phyloP scores from a whole-genome alignment of 2,329 filamentous ascomycete species.

The Ophiostoma ulmi region DNA sequence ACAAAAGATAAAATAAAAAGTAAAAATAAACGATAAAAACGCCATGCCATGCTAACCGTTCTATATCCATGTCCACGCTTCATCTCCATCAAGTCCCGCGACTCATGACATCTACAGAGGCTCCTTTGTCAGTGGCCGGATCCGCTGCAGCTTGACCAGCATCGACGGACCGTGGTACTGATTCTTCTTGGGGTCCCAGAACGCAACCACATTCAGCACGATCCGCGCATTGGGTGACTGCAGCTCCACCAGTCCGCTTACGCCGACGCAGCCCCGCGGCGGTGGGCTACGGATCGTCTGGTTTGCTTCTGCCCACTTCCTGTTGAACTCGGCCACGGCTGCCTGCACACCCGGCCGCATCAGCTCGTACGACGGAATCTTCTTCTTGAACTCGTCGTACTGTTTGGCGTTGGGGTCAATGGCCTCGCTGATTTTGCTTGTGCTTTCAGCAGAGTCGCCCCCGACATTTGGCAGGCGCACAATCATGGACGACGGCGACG shows the following conservation, averaged over 20 bases:
- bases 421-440: background rate
- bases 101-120: slow-evolving; percentile 24
- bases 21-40: background rate
- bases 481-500: slow-evolving; percentile 8
- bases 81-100: background rate
- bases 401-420: slow-evolving; percentile 17
- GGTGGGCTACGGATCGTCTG: slow-evolving; percentile 40
- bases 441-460: background rate
- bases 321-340: slow-evolving; percentile 35
- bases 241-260: slow-evolving; percentile 53
- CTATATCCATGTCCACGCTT: background rate
- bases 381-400: slow-evolving; percentile 10
- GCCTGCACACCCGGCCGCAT: slow-evolving; percentile 33
- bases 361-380: slow-evolving; percentile 25
- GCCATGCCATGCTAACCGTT: slow-evolving; percentile 1
- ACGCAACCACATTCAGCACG: slow-evolving; percentile 48
- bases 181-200: slow-evolving; percentile 53
- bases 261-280: slow-evolving; percentile 47
- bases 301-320: slow-evolving; percentile 45
- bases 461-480: background rate
- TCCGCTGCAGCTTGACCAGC: slow-evolving; percentile 40
- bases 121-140: slow-evolving; percentile 40
- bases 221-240: slow-evolving; percentile 44
- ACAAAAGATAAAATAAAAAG: background rate
- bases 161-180: slow-evolving; percentile 40